A percentile compares a stretch with the other conserved stretches of the same genome.
Conservation (phyloP, 805 yeast species). For the Candida ponderosae region DNA sequence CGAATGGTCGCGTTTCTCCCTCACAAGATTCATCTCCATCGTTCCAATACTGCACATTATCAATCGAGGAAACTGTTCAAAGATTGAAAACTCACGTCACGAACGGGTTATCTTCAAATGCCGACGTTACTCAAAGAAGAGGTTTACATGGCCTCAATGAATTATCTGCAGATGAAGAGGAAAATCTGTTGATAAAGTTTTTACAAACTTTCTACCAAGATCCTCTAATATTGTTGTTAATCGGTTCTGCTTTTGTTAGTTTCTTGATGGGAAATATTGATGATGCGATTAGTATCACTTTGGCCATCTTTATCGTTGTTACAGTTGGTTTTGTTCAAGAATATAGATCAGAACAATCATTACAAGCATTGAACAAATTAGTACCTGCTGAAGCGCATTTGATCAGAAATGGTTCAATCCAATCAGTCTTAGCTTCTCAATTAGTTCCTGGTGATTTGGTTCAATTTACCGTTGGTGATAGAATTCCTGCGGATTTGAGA, state of each 20-base stretch:
- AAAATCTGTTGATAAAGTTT: constrained; percentile 62
- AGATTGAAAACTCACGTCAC: constrained; percentile 54
- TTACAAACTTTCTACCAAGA: constrained; percentile 78
- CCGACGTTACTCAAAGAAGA: constrained; percentile 67
- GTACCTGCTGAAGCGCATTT: constrained; percentile 97
- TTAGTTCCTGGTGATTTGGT: constrained; percentile 97
- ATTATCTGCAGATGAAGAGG: constrained; percentile 68
- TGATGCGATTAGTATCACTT: constrained; percentile 89
- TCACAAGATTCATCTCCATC: constrained; percentile 46
- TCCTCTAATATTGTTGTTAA: constrained; percentile 79
- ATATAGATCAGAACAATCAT: constrained; percentile 87
- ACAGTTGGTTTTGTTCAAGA: constrained; percentile 97
- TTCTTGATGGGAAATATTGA: constrained; percentile 93
- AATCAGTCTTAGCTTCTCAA: constrained; percentile 75
- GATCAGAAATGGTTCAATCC: constrained; percentile 71
- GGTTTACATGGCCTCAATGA: constrained; percentile 78
- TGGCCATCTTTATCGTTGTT: constrained; percentile 89
- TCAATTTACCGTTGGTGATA: constrained; percentile 83
- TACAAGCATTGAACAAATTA: constrained; percentile 85
- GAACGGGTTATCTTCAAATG: constrained; percentile 58
- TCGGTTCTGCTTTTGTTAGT: constrained; percentile 83
- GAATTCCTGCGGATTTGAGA: constrained; percentile 94
- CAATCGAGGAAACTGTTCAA: constrained; percentile 57
- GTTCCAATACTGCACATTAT: constrained; percentile 47
- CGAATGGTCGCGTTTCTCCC: constrained; percentile 13